Conservation (phyloP, 768 basidiomycete species). For the Agrocybe chaxingu region DNA sequence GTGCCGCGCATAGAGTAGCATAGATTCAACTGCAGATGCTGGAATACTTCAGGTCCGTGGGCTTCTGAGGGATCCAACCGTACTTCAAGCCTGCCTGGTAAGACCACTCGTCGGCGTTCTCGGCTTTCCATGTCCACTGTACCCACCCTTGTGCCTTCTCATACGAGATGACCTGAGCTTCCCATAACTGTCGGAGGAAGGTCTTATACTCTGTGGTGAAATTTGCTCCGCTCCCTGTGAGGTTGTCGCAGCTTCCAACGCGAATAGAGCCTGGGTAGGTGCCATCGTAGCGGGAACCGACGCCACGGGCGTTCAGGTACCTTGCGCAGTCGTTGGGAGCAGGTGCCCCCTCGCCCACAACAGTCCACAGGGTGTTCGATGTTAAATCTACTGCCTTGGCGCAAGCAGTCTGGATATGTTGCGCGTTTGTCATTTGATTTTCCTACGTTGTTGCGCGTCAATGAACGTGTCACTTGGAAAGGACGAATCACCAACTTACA, state of each 20-base stretch:
- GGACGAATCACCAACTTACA: conserved; percentile 31
- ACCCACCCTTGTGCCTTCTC: conserved; percentile 72
- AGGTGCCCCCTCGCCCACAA: conserved; percentile 87
- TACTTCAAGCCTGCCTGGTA: conserved; percentile 77
- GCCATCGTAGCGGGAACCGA: conserved; percentile 66
- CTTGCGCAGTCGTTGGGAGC: conserved; percentile 76
- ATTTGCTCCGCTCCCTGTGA: conserved; percentile 65
- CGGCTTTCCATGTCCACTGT: conserved; percentile 83
- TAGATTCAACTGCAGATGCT: conserved; percentile 27
- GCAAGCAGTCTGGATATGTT: conserved; percentile 64
- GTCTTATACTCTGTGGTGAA: conserved; percentile 78
- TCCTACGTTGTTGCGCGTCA: conserved; percentile 24
- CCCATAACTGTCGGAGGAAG: conserved; percentile 77
- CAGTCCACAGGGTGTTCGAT: conserved; percentile 62
- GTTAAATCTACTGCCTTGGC: conserved; percentile 38
- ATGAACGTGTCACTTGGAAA: not conserved
- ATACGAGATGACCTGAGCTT: conserved; percentile 75
- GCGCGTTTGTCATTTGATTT: conserved; percentile 33
- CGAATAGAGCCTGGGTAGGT: conserved; percentile 54
- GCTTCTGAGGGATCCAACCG: conserved; percentile 79
- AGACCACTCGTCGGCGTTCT: conserved; percentile 84
- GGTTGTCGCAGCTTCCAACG: conserved; percentile 67
- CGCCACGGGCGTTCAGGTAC: conserved; percentile 78
- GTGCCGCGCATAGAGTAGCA: too few species aligned
- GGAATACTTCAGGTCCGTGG: conserved; percentile 46